Base-by-base conservation (phyloP, 257 asterid genomes). In the Solanum phureja region DNA sequence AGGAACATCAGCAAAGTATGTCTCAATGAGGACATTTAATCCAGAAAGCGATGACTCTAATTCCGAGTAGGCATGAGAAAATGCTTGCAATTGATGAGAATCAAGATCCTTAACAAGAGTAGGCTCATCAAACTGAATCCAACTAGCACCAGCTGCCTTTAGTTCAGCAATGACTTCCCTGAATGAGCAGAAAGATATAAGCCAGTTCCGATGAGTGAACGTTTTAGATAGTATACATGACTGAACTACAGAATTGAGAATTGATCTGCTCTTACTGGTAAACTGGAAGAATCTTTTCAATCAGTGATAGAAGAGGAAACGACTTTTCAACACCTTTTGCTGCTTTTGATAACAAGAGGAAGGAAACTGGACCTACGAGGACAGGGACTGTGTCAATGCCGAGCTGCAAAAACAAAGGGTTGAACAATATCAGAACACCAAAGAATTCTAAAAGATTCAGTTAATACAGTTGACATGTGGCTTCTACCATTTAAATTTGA, bases 1-100 rank as follows among this genome's bases (percentile, higher is more conserved):
- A 89, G 95, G 92, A 88, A 92, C 90, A 91, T 92, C 94, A 18
- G 95, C 92, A 86, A 92, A 92, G 88, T 92, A 92, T 84, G 95
- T 92, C 88, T 90, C 94, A 18, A 90, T 56, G 12, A 92, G 86
- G 73, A 89, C 94, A 81, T 90, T 88, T 44, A 92, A 87, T 44
- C 95, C 95, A 58, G 95, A 91, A 21, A 91, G 86, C 34, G 93
- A 72, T 9, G 94, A 89, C 82, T 90, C 91, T 10, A 92, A 88
- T 82, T 74, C 92, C 52, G 92, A 84, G 77, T 91, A 91, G 33
- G 93, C 91, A 89, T 89, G 88, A 64, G 90, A 87, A 89, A 92
- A 91, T 62, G 91, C 89, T 86, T 87, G 89, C 89, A 92, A 84
- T 74, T 91, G 91, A 90, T 89, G 91, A 77, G 94, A 72, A 81